Conservation (phyloP, 176 grass and related monocot genomes). For the Elaeis guineensis region DNA sequence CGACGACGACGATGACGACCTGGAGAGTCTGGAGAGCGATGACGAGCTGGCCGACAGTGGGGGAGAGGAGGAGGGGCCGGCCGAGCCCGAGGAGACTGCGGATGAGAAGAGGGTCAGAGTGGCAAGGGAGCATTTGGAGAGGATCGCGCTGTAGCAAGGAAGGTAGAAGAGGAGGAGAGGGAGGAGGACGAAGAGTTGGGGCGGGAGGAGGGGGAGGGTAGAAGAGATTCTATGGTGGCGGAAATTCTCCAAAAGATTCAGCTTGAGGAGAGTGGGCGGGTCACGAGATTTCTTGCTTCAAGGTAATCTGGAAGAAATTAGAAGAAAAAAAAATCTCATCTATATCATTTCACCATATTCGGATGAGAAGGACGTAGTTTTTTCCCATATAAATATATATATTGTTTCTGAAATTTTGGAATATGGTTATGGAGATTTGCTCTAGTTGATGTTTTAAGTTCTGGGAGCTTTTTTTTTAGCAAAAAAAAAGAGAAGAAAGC, state of each 20-base stretch:
- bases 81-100: slow-evolving; percentile 31
- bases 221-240: slow-evolving; percentile 43
- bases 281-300: slow-evolving; percentile 40
- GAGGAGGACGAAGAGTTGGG: slow-evolving; percentile 25
- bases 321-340: not conserved
- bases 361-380: too few relatives aligned
- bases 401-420: too few relatives aligned
- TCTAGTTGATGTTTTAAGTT: too few relatives aligned
- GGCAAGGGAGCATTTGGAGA: slow-evolving; percentile 55
- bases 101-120: slow-evolving; percentile 77
- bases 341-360: too few relatives aligned
- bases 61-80: slow-evolving; percentile 22
- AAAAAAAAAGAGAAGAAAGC: too few relatives aligned
- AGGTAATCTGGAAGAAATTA: slow-evolving; percentile 29
- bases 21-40: slow-evolving; percentile 62
- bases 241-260: slow-evolving; percentile 61
- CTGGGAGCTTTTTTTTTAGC: too few relatives aligned
- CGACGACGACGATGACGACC: slow-evolving; percentile 33
- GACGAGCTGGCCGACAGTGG: slow-evolving; percentile 23
- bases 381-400: too few relatives aligned
- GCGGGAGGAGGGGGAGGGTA: slow-evolving; percentile 19
- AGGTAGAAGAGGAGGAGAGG: slow-evolving; percentile 37
- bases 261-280: slow-evolving; percentile 65
- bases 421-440: too few relatives aligned
- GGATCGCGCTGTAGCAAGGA: slow-evolving; percentile 36